Base-by-base conservation (phyloP, 352 stramenopile species). In the Phytophthora pluvialis region DNA sequence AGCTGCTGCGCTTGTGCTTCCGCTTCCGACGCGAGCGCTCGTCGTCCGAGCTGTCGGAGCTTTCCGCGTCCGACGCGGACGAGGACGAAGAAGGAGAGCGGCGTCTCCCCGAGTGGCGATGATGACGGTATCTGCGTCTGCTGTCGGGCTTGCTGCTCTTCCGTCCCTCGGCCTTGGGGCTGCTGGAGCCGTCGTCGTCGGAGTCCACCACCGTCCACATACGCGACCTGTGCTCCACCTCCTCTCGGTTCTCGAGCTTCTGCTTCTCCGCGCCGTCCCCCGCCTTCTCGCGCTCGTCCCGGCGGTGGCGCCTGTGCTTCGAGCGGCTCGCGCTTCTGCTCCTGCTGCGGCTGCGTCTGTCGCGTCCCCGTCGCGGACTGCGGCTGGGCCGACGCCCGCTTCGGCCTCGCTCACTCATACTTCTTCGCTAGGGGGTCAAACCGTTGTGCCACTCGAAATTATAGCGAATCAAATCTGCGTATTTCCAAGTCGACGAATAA, bases 171-270 rank as follows among this genome's bases (percentile, higher is more conserved):
- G 13, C 25, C n/a, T 65, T 67, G 0, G 16, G 3, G 26, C 48
- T 64, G 25, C 39, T 64, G 9, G 1, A 13, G 7, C 56, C 40
- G 21, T 64, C 56, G 28, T 80, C 68, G 31, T 78, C 66, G 11
- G 70, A 78, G 61, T 80, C 60, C 45, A 80, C 75, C 25, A 77
- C 72, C 42, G 69, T 79, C 71, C 72, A 80, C 68, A 83, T 83
- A 7, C 72, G 68, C 52, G 75, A 77, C 9, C 75, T 53, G 38
- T 77, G 61, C 47, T 43, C 61, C n/a, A 78, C 72, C 12, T 79
- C 32, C 47, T 77, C 43, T n/a, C 74, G 74, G 48, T 82, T 80
- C 52, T 70, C 43, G 12, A 67, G 52, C 44, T 73, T 75, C 52
- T 70, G 35, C 32, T 66, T 56, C 45, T 79, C 63, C 0, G 60